These are phyloP conservation scores for Pseudocohnilembus persalinus DNA, from an alignment of 169 alveolate genomes.

Conservation along the genomic window DNA sequence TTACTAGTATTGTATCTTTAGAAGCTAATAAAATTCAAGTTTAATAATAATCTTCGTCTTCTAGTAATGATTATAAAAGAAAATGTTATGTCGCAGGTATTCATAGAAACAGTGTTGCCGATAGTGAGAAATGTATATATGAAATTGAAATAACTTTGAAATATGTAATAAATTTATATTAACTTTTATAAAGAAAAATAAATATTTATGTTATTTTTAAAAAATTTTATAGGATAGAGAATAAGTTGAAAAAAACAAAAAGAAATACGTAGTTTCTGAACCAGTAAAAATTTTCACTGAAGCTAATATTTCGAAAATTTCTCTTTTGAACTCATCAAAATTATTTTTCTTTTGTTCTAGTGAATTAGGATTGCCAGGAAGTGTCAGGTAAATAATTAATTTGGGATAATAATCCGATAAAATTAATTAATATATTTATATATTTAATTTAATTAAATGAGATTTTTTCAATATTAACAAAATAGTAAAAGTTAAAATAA, in stretches of 20 bases:
- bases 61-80: not conserved
- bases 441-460: too few species aligned
- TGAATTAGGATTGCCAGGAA: slow-evolving; percentile 81
- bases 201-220: not conserved
- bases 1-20: not conserved
- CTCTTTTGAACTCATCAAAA: slow-evolving; percentile 62
- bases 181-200: not conserved
- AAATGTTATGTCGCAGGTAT: slow-evolving; percentile 12
- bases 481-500: too few species aligned
- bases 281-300: slow-evolving; percentile 50
- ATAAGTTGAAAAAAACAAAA: slow-evolving; percentile 18
- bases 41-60: not conserved
- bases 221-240: slow-evolving; percentile 14
- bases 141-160: not conserved
- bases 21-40: not conserved
- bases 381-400: slow-evolving; percentile 66
- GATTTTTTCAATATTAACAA: too few species aligned
- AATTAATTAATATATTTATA: slow-evolving; percentile 17
- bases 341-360: slow-evolving; percentile 71
- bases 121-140: slow-evolving; percentile 18
- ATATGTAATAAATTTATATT: not conserved
- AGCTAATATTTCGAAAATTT: slow-evolving; percentile 52
- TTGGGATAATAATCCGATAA: too few species aligned
- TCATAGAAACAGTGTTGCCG: not conserved
- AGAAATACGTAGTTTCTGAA: not conserved